Evolutionary conservation across 2,329 filamentous ascomycete genomes (phyloP).

Genomic region (Aspergillus cejpii): DNA sequence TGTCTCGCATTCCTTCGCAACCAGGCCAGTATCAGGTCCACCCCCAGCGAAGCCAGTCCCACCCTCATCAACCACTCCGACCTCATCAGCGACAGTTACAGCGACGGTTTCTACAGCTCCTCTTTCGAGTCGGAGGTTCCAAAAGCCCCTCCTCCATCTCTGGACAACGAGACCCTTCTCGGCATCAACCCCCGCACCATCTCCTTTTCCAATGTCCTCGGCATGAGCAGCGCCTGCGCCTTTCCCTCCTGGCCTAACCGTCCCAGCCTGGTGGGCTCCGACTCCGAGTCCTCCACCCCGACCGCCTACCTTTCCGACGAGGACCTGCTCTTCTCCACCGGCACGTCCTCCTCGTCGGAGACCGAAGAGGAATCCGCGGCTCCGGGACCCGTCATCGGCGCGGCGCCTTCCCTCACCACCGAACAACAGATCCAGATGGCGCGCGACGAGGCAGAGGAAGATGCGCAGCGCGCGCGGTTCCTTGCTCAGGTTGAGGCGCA

Average conservation of each 20-base stretch:
- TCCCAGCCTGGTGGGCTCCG: conserved; percentile 31
- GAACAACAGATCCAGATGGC: conserved; percentile 38
- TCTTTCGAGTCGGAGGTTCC: conserved; percentile 27
- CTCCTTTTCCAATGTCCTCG: conserved; percentile 36
- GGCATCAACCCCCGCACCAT: conserved; percentile 40
- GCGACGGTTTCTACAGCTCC: conserved; percentile 18
- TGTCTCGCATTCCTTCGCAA: conserved; percentile 20
- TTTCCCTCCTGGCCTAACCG: conserved; percentile 43
- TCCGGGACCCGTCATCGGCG: conserved; percentile 18
- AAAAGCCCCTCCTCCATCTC: conserved; percentile 36
- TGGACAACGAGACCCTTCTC: conserved; percentile 34
- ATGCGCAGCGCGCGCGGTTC: conserved; percentile 34
- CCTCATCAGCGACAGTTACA: conserved; percentile 20
- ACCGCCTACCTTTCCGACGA: conserved; percentile 41
- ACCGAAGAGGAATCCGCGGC: conserved; percentile 26
- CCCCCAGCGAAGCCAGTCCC: conserved; percentile 15
- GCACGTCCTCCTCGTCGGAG: conserved; percentile 24
- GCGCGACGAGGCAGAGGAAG: conserved; percentile 32
- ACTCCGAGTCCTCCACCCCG: conserved; percentile 27
- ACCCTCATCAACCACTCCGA: conserved; percentile 15
- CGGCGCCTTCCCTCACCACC: conserved; percentile 31
- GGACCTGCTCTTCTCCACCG: conserved; percentile 33
- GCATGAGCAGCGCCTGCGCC: conserved; percentile 38
- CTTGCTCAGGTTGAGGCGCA: conserved; percentile 39
- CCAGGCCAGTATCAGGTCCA: conserved; percentile 18